Percentiles rank a stretch among this genome's conserved stretches.
These are phyloP conservation scores for Penicillium goetzii DNA, from an alignment of 495 filamentous ascomycete species.

Conservation along the genomic window DNA sequence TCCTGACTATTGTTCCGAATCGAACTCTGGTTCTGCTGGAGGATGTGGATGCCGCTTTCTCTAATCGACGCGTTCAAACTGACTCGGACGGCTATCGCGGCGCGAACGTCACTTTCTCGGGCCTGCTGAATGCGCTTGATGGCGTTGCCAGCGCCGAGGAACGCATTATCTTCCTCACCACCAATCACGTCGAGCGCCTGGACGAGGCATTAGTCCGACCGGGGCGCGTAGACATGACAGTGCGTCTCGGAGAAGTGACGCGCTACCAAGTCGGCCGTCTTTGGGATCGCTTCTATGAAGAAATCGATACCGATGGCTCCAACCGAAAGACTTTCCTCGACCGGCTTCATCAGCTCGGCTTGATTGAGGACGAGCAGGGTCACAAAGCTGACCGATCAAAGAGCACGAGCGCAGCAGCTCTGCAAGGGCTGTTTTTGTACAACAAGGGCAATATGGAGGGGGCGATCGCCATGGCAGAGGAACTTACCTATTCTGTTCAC, in stretches of 20 bases:
- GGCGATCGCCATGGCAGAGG: slow-evolving; percentile 78
- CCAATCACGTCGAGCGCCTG: slow-evolving; percentile 87
- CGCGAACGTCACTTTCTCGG: slow-evolving; percentile 93
- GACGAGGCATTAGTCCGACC: slow-evolving; percentile 89
- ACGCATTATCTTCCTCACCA: slow-evolving; percentile 90
- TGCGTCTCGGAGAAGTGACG: slow-evolving; percentile 85
- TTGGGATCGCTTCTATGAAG: slow-evolving; percentile 94
- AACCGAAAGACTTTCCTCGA: slow-evolving; percentile 53
- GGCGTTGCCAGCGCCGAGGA: slow-evolving; percentile 96
- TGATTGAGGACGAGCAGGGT: slow-evolving; percentile 55
- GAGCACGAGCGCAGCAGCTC: slow-evolving; percentile 79
- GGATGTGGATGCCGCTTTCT: slow-evolving; percentile 93
- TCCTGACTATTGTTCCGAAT: slow-evolving; percentile 84
- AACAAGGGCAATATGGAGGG: slow-evolving; percentile 89
- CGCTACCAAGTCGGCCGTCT: slow-evolving; percentile 80
- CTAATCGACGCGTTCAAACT: slow-evolving; percentile 69
- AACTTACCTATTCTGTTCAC: slow-evolving; percentile 50
- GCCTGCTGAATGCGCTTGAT: slow-evolving; percentile 89
- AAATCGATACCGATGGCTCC: slow-evolving; percentile 65
- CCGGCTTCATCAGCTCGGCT: slow-evolving; percentile 53
- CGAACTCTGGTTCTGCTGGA: slow-evolving; percentile 87
- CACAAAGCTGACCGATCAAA: slow-evolving; percentile 42
- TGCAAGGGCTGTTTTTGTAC: slow-evolving; percentile 92
- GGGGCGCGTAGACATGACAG: slow-evolving; percentile 90
- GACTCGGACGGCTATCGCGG: slow-evolving; percentile 87